Base-by-base conservation (phyloP, 2,329 filamentous ascomycete genomes). In the Neonectria punicea region DNA sequence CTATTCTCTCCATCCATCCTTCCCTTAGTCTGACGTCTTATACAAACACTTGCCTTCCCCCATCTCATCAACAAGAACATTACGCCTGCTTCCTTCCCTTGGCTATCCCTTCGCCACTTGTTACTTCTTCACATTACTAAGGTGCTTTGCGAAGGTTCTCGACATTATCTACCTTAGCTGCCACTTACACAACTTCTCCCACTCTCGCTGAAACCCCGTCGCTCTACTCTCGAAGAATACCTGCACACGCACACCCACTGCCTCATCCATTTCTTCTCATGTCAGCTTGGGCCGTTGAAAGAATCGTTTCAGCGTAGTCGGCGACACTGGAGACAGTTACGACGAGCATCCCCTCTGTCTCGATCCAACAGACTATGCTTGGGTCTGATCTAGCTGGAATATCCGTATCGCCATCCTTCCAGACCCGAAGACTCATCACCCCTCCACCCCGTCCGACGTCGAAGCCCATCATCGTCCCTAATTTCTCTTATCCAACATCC, bases 401-500 rank as follows among this genome's bases (percentile, higher is more conserved):
- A 25, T 14, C 54, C 36, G 22, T 61, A 34, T 41, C 63, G 54
- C 46, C 65, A 47, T 53, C 58, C 22, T 34, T 57, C 49, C 67
- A 43, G 63, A 32, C 13, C 13, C 36, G 18, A 66, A 32, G 16
- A 36, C 51, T 56, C 50, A 49, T 32, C 44, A 25, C 50, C 16
- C 34, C 44, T 20, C 53, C 32, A 46, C 39, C 53, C 58, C n/a
- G 46, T 22, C 28, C 43, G 25, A n/a, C 32, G 41, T 9, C 18
- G 3, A 50, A 53, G n/a, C 13, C 53, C 9, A 36, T 34, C 11
- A 34, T 32, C 9, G 47, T 69, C 47, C 66, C 68, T 20, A 75
- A 74, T 57, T 73, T 71, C 43, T 73, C 70, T 20, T 74, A 73
- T 58, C 72, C 69, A 4, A 66, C 65, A 25, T 61, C 61, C 20